These are phyloP conservation scores for Solanum pinnatisectum DNA, from an alignment of 257 asterid genomes.

Conservation along the genomic window DNA sequence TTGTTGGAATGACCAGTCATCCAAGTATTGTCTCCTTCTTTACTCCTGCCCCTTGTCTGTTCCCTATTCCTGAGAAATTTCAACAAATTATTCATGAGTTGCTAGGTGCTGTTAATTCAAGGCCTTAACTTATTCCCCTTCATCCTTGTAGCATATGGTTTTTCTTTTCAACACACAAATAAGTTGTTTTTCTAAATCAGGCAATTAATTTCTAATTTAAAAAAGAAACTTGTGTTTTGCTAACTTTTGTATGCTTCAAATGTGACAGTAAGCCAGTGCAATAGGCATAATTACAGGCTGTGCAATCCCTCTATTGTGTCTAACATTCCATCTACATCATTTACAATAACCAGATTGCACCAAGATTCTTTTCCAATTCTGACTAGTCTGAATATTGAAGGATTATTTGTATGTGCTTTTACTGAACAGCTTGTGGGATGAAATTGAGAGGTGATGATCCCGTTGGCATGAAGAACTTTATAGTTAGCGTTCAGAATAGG, in stretches of 20 bases:
- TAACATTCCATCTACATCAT: not conserved
- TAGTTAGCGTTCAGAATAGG: constrained; percentile 62
- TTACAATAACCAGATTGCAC: not conserved
- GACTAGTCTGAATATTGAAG: not conserved
- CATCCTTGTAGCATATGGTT: not conserved
- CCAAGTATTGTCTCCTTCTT: not conserved
- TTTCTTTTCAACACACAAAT: not conserved
- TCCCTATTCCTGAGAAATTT: not conserved
- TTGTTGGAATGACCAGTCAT: not conserved
- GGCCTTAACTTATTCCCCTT: not conserved
- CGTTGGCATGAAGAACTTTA: constrained; percentile 76
- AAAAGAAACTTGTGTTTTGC: not conserved
- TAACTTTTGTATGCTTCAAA: not conserved
- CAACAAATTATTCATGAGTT: not conserved
- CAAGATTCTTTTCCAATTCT: not conserved
- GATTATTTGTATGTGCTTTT: not conserved
- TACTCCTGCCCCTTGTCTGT: not conserved
- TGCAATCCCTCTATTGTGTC: not conserved
- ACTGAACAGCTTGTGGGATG: constrained; percentile 87
- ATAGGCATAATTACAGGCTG: not conserved
- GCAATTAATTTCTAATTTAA: not conserved
- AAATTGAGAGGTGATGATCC: constrained; percentile 93
- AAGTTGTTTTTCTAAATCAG: not conserved
- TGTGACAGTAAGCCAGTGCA: not conserved
- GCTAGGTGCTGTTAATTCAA: not conserved